These are phyloP conservation scores for Podaxis rugospora DNA, from an alignment of 768 basidiomycete species.

Conservation along the genomic window DNA sequence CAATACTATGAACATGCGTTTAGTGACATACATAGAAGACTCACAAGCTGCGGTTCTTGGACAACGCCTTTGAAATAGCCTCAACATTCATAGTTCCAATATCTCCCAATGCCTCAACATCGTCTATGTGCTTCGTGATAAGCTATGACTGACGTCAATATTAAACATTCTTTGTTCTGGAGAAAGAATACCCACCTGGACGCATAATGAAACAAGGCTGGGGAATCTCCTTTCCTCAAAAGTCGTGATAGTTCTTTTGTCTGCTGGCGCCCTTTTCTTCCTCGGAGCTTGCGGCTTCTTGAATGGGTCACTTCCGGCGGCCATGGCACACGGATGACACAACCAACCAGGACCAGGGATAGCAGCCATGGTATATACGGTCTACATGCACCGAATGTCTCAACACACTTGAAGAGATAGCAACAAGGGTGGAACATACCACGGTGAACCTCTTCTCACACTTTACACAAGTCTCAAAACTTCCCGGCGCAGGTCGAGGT, in stretches of 20 bases:
- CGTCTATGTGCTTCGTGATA: constrained; percentile 81
- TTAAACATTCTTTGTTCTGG: neutral
- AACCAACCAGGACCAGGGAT: constrained; percentile 71
- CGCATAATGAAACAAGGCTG: constrained; percentile 74
- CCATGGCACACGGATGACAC: constrained; percentile 81
- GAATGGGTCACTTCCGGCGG: constrained; percentile 77
- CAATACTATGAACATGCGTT: neutral
- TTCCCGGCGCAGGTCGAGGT: constrained; percentile 67
- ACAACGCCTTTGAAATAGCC: constrained; percentile 76
- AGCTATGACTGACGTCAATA: constrained; percentile 39
- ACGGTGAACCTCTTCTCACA: constrained; percentile 87
- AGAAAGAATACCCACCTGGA: constrained; percentile 47
- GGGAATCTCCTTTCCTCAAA: constrained; percentile 71
- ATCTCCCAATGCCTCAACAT: constrained; percentile 86
- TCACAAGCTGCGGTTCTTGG: constrained; percentile 77
- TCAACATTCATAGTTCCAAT: constrained; percentile 84
- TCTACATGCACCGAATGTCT: constrained; percentile 41
- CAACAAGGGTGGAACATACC: constrained; percentile 40
- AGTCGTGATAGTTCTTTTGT: constrained; percentile 62
- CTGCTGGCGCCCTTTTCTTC: constrained; percentile 59
- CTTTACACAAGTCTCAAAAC: constrained; percentile 74
- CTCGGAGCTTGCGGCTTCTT: constrained; percentile 65
- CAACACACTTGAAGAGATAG: neutral
- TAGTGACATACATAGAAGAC: constrained; percentile 26
- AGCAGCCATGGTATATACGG: constrained; percentile 79